Evolutionary conservation across 768 basidiomycete genomes (phyloP).

Genomic region (Artomyces pyxidatus): DNA sequence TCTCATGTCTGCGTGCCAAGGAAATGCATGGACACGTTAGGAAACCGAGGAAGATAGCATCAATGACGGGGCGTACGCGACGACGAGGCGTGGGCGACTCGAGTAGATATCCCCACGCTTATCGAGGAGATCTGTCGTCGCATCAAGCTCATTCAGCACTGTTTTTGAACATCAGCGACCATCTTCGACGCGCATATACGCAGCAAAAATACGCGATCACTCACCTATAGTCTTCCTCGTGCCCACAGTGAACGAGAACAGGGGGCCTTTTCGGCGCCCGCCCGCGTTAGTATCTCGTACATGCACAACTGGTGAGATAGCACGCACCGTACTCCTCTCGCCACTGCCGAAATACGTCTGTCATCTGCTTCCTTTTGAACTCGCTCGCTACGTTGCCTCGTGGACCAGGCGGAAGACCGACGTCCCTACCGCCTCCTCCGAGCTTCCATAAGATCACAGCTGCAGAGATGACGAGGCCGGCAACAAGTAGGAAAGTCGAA

Average conservation of each 20-base stretch:
- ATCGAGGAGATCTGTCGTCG: conserved; percentile 7
- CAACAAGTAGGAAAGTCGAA: too few relatives aligned
- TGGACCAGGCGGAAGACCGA: conserved; percentile 7
- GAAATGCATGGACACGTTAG: neutral
- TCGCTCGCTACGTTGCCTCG: conserved; percentile 4
- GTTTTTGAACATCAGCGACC: neutral
- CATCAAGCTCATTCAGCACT: conserved; percentile 6
- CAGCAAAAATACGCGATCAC: too few relatives aligned
- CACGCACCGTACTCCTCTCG: conserved; percentile 4
- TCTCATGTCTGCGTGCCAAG: conserved; percentile 4
- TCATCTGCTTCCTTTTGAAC: neutral
- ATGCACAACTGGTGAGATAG: neutral
- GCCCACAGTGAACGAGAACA: conserved; percentile 10
- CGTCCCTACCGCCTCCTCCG: neutral
- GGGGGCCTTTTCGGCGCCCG: neutral
- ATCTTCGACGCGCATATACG: neutral
- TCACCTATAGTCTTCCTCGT: conserved; percentile 4
- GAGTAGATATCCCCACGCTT: conserved; percentile 13
- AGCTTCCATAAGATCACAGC: neutral
- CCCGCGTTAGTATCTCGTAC: neutral
- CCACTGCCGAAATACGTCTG: conserved; percentile 1
- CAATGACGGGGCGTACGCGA: neutral
- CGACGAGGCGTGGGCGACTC: conserved; percentile 9
- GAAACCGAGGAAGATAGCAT: neutral
- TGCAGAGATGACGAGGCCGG: neutral